A percentile compares a stretch with the other conserved stretches of the same genome.
phyloP scores from a whole-genome alignment of 331 rosid species.

The Rosa hybrid region DNA sequence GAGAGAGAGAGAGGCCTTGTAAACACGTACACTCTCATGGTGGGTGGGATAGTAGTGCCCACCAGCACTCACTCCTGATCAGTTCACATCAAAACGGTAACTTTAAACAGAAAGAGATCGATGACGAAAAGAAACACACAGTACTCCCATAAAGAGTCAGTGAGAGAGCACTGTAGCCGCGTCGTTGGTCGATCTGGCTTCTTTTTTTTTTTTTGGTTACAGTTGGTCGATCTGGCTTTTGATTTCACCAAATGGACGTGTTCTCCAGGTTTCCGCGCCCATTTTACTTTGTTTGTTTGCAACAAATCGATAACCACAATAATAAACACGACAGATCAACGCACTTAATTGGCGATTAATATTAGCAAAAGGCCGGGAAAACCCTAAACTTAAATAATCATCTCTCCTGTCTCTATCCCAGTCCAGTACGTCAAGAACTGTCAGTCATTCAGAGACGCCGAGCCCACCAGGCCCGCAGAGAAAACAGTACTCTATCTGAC shows the following conservation, averaged over 20 bases:
- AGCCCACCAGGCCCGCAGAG: neutral
- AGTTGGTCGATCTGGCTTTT: neutral
- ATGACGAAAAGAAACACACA: neutral
- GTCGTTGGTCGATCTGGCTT: neutral
- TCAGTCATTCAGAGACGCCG: neutral
- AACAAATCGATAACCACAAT: neutral
- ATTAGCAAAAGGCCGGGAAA: no score
- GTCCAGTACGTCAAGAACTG: neutral
- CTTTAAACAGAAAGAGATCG: neutral
- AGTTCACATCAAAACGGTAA: conserved; percentile 12
- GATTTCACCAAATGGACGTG: neutral
- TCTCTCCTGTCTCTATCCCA: neutral
- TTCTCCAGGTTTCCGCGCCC: neutral
- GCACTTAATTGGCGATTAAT: neutral
- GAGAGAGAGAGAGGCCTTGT: neutral
- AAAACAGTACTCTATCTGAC: neutral
- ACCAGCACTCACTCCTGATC: neutral
- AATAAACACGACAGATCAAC: neutral
- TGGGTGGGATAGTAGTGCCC: neutral
- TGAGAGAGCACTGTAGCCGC: neutral
- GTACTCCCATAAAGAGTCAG: neutral
- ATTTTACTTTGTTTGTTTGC: neutral
- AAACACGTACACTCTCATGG: neutral
- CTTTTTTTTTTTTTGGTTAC: neutral
- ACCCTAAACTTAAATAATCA: neutral